Evolutionary conservation across 495 filamentous ascomycete species (phyloP).

Genomic region (Aspergillus olivimuriae): DNA sequence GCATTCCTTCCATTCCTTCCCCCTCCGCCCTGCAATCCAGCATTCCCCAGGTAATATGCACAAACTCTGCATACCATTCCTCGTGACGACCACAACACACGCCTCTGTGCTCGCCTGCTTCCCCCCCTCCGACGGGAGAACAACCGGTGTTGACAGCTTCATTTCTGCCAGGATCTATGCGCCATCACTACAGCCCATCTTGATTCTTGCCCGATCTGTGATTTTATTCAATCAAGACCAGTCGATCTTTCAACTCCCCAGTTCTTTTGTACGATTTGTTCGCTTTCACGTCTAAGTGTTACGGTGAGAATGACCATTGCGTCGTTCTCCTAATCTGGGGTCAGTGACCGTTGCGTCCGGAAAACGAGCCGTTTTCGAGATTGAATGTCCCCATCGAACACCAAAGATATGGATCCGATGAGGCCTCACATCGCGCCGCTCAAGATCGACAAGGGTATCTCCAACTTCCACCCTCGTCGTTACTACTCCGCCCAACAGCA

Average conservation of each 20-base stretch:
- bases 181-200: too few species aligned
- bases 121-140: not conserved
- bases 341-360: slow-evolving; percentile 28
- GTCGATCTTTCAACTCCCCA: not conserved
- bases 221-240: too few species aligned
- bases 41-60: slow-evolving; percentile 25
- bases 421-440: slow-evolving; percentile 63
- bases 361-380: slow-evolving; percentile 2
- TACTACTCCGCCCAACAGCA: slow-evolving; percentile 24
- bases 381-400: too few species aligned
- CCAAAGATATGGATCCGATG: slow-evolving; percentile 34
- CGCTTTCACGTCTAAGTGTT: not conserved
- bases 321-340: slow-evolving; percentile 25
- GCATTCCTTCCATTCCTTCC: slow-evolving; percentile 27
- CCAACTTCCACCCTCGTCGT: slow-evolving; percentile 31
- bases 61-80: slow-evolving; percentile 14
- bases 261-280: not conserved
- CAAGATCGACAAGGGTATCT: slow-evolving; percentile 59
- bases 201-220: too few species aligned
- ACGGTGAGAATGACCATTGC: slow-evolving; percentile 29
- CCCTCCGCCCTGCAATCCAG: slow-evolving; percentile 21
- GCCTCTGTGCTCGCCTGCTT: not conserved
- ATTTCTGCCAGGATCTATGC: too few species aligned
- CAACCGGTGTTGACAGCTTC: not conserved
- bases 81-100: slow-evolving; percentile 11